Conservation (phyloP, 2,329 filamentous ascomycete species). For the Neonectria coccinea region DNA sequence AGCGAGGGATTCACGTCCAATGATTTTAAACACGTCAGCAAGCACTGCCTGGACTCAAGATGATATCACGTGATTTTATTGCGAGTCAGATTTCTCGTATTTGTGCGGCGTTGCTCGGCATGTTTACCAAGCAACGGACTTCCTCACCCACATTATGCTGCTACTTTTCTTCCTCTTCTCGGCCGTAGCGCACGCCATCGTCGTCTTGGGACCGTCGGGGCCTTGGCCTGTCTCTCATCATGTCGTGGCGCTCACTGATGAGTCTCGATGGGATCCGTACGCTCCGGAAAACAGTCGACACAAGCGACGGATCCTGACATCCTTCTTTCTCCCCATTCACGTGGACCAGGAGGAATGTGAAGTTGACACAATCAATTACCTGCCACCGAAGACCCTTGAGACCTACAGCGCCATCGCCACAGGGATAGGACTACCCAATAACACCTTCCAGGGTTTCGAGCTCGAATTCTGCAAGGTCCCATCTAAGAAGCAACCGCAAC, state of each 20-base stretch:
- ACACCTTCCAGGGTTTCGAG: constrained; percentile 26
- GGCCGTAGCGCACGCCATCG: constrained; percentile 21
- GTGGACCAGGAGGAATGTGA: constrained; percentile 12
- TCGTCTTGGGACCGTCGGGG: constrained; percentile 22
- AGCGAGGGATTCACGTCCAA: too few species aligned
- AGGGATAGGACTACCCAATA: constrained; percentile 24
- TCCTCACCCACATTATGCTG: constrained; percentile 1
- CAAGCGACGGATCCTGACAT: constrained; percentile 32
- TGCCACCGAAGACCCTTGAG: constrained; percentile 30
- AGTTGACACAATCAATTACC: constrained; percentile 24
- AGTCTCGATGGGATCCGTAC: constrained; percentile 35
- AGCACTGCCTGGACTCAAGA: too few species aligned
- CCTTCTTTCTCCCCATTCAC: constrained; percentile 27
- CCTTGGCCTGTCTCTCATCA: constrained; percentile 28
- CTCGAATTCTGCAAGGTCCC: constrained; percentile 35
- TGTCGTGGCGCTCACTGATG: constrained; percentile 35
- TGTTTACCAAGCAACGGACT: neutral
- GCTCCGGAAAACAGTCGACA: constrained; percentile 29
- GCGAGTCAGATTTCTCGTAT: too few species aligned
- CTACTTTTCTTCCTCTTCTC: constrained; percentile 12
- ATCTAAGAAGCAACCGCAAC: constrained; percentile 19
- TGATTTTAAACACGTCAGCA: too few species aligned
- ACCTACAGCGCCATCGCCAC: constrained; percentile 5
- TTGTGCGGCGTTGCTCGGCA: neutral
- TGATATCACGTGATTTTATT: too few species aligned